phyloP scores from a whole-genome alignment of 192 early-diverging fungal genomes.

The Entomortierella lignicola region DNA sequence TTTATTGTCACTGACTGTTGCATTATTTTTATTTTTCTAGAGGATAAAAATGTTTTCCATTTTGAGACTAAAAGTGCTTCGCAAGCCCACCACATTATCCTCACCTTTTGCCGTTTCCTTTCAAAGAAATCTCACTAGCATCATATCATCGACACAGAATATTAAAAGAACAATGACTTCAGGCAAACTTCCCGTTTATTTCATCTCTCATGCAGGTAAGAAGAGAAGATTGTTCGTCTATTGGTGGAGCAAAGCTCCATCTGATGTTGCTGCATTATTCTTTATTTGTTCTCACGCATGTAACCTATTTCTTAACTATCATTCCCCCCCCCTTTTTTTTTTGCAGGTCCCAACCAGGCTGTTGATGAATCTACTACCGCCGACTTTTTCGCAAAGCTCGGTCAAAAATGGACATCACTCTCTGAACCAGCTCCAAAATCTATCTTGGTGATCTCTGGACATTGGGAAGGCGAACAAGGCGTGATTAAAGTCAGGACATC shows the following conservation, averaged over 20 bases:
- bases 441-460: conserved; percentile 73
- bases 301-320: no score
- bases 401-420: conserved; percentile 42
- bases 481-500: conserved; percentile 56
- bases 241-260: no score
- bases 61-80: no score
- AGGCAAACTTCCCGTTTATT: conserved; percentile 40
- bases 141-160: neutral
- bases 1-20: no score
- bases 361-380: conserved; percentile 44
- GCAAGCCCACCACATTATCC: no score
- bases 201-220: conserved; percentile 52
- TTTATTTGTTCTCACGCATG: no score
- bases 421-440: conserved; percentile 66
- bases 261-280: no score
- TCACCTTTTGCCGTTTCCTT: no score
- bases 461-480: conserved; percentile 67
- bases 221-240: no score
- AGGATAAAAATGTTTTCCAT: no score
- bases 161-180: conserved; percentile 17
- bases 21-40: no score
- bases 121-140: neutral
- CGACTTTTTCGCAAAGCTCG: conserved; percentile 38
- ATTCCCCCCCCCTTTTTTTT: no score
- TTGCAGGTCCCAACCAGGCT: conserved; percentile 52